Percentiles rank a stretch among this genome's conserved stretches.
These are phyloP conservation scores for Bombardia bombarda DNA, from an alignment of 495 filamentous ascomycete species.

Conservation along the genomic window DNA sequence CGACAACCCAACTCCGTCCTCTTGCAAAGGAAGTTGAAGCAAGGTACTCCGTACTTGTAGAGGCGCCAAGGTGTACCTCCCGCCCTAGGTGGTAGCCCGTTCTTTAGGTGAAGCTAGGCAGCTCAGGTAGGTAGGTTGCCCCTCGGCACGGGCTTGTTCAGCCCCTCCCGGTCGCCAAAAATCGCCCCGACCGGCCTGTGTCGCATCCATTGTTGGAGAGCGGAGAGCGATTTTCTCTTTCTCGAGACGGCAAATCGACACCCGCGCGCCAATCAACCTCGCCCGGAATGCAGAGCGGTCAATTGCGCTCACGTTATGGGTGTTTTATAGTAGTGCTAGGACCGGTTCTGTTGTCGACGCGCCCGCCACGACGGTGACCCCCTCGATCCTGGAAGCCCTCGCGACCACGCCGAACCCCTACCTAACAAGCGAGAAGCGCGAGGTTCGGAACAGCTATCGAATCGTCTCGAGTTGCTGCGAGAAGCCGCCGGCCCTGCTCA, in stretches of 20 bases:
- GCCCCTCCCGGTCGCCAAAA: background rate
- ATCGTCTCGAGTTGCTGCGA: slow-evolving; percentile 32
- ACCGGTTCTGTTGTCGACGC: slow-evolving; percentile 1
- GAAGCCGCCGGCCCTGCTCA: slow-evolving; percentile 40
- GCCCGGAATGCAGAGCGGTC: slow-evolving; percentile 2
- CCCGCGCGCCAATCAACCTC: background rate
- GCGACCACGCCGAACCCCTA: background rate
- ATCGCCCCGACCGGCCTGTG: background rate
- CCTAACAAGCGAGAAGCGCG: slow-evolving; percentile 4
- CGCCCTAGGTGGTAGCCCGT: too few relatives aligned
- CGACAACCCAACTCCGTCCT: too few relatives aligned
- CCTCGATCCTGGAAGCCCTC: background rate
- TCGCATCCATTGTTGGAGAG: background rate
- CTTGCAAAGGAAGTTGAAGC: too few relatives aligned
- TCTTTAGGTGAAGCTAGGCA: too few relatives aligned
- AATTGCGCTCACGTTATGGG: slow-evolving; percentile 3
- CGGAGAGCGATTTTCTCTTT: slow-evolving; percentile 10
- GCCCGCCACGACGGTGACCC: slow-evolving; percentile 1
- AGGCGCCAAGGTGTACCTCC: too few relatives aligned
- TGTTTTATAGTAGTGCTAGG: background rate
- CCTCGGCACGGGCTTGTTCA: too few relatives aligned
- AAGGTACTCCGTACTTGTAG: too few relatives aligned
- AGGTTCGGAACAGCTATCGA: slow-evolving; percentile 24
- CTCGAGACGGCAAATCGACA: background rate
- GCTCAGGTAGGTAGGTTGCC: too few relatives aligned